These are phyloP conservation scores for Epichloe sibirici DNA, from an alignment of 2,329 filamentous ascomycete species.

Conservation along the genomic window DNA sequence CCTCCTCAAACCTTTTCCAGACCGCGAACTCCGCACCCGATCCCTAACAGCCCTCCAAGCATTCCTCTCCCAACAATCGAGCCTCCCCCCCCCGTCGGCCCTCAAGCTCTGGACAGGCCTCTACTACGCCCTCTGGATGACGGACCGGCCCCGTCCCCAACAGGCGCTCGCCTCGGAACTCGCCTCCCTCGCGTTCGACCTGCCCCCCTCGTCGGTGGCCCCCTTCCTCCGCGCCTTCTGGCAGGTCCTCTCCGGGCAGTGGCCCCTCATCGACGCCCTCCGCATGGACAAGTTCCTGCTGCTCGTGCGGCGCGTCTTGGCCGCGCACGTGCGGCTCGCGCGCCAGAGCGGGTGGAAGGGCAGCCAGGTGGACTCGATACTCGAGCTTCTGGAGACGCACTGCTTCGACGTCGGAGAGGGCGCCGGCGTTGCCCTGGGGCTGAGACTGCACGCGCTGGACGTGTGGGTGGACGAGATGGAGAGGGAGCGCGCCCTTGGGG, in stretches of 20 bases:
- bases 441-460: slow-evolving; percentile 80
- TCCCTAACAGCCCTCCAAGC: slow-evolving; percentile 65
- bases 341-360: slow-evolving; percentile 23
- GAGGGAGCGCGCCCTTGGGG: slow-evolving; percentile 44
- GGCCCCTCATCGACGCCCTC: slow-evolving; percentile 61
- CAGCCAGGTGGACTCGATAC: slow-evolving; percentile 15
- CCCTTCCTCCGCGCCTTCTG: slow-evolving; percentile 54
- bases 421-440: slow-evolving; percentile 61
- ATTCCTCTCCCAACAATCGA: slow-evolving; percentile 55
- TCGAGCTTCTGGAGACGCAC: slow-evolving; percentile 17
- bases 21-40: slow-evolving; percentile 64
- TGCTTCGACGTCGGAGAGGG: slow-evolving; percentile 24
- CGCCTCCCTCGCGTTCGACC: slow-evolving; percentile 48
- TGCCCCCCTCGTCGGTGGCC: slow-evolving; percentile 34
- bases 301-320: slow-evolving; percentile 67
- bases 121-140: slow-evolving; percentile 91
- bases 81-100: slow-evolving; percentile 54
- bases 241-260: slow-evolving; percentile 57
- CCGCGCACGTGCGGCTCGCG: slow-evolving; percentile 48
- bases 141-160: slow-evolving; percentile 77
- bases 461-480: slow-evolving; percentile 87
- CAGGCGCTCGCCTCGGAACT: slow-evolving; percentile 72
- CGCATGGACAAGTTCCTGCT: slow-evolving; percentile 90
- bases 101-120: slow-evolving; percentile 91
- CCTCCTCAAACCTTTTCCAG: slow-evolving; percentile 28